Conservation (phyloP, 2,329 filamentous ascomycete genomes). For the Pseudogymnoascus sp. region DNA sequence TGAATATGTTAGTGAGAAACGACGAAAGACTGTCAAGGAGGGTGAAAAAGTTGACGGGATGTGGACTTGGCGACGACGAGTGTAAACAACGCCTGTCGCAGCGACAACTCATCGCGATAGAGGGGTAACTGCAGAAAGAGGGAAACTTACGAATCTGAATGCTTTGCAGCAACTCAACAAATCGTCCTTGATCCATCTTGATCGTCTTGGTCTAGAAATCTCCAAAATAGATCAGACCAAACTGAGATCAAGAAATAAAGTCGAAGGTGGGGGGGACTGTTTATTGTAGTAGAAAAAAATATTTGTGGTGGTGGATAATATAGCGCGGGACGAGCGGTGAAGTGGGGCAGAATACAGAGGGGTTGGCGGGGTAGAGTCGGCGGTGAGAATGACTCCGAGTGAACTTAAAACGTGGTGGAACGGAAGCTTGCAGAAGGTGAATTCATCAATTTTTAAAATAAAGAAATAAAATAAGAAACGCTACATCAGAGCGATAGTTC, state of each 20-base stretch:
- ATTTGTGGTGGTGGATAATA: slow-evolving; percentile 8
- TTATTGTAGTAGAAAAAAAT: slow-evolving; percentile 8
- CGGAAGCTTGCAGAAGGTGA: neutral
- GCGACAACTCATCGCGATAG: slow-evolving; percentile 13
- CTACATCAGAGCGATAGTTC: neutral
- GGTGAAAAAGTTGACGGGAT: slow-evolving; percentile 12
- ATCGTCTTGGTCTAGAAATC: slow-evolving; percentile 9
- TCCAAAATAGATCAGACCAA: slow-evolving; percentile 9
- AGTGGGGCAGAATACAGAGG: slow-evolving; percentile 7
- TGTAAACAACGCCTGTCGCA: slow-evolving; percentile 14
- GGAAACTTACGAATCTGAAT: slow-evolving; percentile 70
- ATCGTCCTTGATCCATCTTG: slow-evolving; percentile 71
- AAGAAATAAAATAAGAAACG: neutral
- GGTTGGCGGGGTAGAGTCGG: neutral
- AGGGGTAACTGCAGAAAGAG: slow-evolving; percentile 14
- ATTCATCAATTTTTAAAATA: neutral
- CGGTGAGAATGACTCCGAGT: neutral
- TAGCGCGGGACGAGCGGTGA: slow-evolving; percentile 6
- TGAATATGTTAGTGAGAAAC: slow-evolving; percentile 32
- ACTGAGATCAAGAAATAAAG: slow-evolving; percentile 9
- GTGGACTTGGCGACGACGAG: neutral
- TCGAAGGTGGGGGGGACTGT: slow-evolving; percentile 2
- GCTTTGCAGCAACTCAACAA: slow-evolving; percentile 79
- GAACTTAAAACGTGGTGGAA: neutral
- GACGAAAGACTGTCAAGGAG: neutral